phyloP scores from a whole-genome alignment of 768 basidiomycete species.

The Hericium coralloides region DNA sequence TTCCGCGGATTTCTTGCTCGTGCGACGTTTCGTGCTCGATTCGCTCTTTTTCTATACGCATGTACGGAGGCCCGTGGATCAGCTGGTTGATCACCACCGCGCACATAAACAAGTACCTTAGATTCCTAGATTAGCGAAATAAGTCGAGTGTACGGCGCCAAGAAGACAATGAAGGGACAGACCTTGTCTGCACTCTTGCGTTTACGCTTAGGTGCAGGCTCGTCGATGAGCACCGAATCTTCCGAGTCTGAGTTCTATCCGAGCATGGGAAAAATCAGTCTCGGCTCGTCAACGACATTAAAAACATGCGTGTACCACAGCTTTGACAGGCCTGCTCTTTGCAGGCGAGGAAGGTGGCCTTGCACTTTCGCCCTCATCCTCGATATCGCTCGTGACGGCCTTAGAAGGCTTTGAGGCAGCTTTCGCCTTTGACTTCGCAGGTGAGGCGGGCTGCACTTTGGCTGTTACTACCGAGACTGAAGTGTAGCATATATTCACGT shows the following conservation, averaged over 20 bases:
- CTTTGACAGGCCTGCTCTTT: no score
- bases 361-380: no score
- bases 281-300: background rate
- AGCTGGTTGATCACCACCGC: background rate
- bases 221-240: background rate
- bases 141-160: background rate
- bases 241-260: background rate
- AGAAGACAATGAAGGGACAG: background rate
- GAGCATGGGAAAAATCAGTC: background rate
- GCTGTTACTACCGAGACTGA: background rate
- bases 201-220: background rate
- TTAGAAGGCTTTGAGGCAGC: background rate
- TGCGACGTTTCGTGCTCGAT: conserved; percentile 19
- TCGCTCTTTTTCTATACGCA: conserved; percentile 15
- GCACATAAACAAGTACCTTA: background rate
- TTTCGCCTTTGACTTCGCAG: background rate
- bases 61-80: background rate
- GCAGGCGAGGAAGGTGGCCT: no score
- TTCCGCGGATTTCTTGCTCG: conserved; percentile 20
- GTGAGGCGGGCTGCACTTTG: background rate
- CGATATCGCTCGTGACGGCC: background rate
- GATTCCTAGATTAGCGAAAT: background rate
- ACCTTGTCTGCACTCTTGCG: background rate
- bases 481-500: background rate
- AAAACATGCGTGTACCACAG: background rate